These are phyloP conservation scores for Termitomyces sp. DNA, from an alignment of 768 basidiomycete genomes.

Conservation along the genomic window DNA sequence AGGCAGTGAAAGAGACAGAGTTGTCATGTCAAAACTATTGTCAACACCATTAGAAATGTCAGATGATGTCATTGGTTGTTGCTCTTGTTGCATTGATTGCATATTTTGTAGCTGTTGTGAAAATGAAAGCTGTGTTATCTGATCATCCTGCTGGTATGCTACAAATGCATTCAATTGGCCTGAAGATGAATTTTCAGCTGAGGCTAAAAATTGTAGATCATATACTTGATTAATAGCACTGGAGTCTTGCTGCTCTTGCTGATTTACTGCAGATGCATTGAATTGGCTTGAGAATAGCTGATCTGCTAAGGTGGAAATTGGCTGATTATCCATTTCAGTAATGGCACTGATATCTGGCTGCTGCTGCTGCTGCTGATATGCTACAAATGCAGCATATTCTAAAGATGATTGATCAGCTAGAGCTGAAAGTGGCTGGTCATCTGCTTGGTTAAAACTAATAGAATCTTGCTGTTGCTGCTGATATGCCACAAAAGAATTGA, in stretches of 20 bases:
- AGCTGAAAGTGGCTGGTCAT: too few relatives aligned
- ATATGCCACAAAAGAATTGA: neutral
- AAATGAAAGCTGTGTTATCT: neutral
- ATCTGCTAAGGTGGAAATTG: neutral
- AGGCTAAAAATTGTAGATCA: too few relatives aligned
- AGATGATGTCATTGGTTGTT: neutral
- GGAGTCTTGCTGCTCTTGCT: neutral
- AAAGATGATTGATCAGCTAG: too few relatives aligned
- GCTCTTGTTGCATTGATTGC: neutral
- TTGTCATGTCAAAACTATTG: neutral
- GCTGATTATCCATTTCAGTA: neutral
- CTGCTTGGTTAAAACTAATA: too few relatives aligned
- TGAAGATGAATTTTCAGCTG: too few relatives aligned
- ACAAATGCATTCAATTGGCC: too few relatives aligned
- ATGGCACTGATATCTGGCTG: neutral
- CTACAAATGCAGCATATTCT: too few relatives aligned
- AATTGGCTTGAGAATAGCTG: neutral
- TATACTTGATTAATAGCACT: too few relatives aligned
- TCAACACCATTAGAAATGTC: neutral
- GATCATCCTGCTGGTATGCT: neutral
- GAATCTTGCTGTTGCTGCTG: neutral
- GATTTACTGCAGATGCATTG: neutral
- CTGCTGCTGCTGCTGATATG: slow-evolving; percentile 1
- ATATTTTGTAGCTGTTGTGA: neutral
- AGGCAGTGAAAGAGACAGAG: neutral